These are phyloP conservation scores for Pseudogymnoascus sp. DNA, from an alignment of 2,329 filamentous ascomycete species.

Conservation along the genomic window DNA sequence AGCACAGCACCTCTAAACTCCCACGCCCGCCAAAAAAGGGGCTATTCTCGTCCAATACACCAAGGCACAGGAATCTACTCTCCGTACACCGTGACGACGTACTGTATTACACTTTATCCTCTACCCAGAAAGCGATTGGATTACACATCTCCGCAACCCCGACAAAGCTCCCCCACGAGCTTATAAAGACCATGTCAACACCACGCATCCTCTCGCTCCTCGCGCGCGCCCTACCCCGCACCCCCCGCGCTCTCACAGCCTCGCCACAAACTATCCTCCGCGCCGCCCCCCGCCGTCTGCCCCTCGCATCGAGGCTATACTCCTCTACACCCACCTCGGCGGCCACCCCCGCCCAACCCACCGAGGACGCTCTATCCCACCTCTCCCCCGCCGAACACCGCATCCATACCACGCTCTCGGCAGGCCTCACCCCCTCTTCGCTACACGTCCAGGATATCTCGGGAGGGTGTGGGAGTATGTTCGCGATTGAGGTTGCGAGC, in stretches of 20 bases:
- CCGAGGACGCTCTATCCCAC: conserved; percentile 40
- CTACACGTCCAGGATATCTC: conserved; percentile 69
- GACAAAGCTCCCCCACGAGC: background rate
- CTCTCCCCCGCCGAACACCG: background rate
- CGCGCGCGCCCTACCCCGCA: background rate
- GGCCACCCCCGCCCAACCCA: conserved; percentile 11
- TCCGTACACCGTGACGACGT: background rate
- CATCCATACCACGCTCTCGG: background rate
- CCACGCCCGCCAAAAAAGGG: background rate
- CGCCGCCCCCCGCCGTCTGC: background rate
- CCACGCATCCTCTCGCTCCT: background rate
- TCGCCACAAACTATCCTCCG: background rate
- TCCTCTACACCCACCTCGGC: background rate
- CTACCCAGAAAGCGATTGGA: background rate
- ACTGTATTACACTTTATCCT: background rate
- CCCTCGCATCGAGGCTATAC: background rate
- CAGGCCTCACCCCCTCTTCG: conserved; percentile 19
- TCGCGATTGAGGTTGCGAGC: conserved; percentile 70
- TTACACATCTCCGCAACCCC: background rate
- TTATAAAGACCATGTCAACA: background rate
- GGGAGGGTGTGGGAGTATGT: conserved; percentile 81
- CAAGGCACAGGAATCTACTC: background rate
- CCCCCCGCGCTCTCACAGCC: background rate
- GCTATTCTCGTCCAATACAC: background rate
- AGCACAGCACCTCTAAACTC: background rate